These are phyloP conservation scores for Colletotrichum aenigma DNA, from an alignment of 2,329 filamentous ascomycete species.

Conservation along the genomic window DNA sequence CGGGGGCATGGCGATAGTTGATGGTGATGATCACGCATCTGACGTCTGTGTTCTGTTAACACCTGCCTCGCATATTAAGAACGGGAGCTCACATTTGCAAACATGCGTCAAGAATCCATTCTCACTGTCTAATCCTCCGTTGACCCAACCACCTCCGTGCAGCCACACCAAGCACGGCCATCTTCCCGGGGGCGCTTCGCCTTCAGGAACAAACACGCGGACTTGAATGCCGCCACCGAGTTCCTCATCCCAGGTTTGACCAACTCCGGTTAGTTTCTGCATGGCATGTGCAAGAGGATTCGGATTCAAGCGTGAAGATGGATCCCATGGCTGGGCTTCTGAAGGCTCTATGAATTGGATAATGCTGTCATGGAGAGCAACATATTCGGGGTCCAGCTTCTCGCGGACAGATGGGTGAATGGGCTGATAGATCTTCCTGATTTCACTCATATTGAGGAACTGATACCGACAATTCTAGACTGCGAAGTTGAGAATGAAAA, in stretches of 20 bases:
- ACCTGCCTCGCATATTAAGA: not conserved
- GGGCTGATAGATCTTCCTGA: slow-evolving; percentile 31
- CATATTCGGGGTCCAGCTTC: slow-evolving; percentile 40
- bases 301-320: not conserved
- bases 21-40: slow-evolving; percentile 32
- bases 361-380: slow-evolving; percentile 38
- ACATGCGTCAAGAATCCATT: slow-evolving; percentile 35
- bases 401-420: slow-evolving; percentile 34
- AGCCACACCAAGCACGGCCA: slow-evolving; percentile 44
- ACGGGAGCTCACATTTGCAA: slow-evolving; percentile 23
- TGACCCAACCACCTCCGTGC: slow-evolving; percentile 44
- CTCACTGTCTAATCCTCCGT: slow-evolving; percentile 37
- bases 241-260: not conserved
- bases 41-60: slow-evolving; percentile 20
- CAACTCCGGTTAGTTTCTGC: not conserved
- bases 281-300: not conserved
- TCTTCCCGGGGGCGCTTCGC: slow-evolving; percentile 18
- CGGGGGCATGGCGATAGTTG: slow-evolving; percentile 39
- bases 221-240: slow-evolving; percentile 30
- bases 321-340: slow-evolving; percentile 36
- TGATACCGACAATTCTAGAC: not conserved
- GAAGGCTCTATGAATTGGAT: slow-evolving; percentile 39
- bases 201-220: slow-evolving; percentile 35
- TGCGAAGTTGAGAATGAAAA: not conserved
- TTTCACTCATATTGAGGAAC: not conserved